Conservation (phyloP, 176 grass and related monocot species). For the Oryza punctata region DNA sequence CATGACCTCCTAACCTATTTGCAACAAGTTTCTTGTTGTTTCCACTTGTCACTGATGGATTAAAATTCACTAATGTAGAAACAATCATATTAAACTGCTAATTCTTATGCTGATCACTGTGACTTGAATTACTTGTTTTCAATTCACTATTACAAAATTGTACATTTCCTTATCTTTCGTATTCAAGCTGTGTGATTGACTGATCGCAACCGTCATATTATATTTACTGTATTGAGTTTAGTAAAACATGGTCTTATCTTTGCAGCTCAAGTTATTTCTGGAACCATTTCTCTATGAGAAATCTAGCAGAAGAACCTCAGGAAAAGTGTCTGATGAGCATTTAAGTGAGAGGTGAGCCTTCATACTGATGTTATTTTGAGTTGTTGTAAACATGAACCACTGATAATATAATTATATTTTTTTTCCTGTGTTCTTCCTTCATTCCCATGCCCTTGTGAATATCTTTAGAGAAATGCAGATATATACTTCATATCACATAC, state of each 20-base stretch:
- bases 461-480: not conserved
- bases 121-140: conserved; percentile 28
- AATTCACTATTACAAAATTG: conserved; percentile 31
- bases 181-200: not conserved
- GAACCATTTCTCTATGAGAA: conserved; percentile 83
- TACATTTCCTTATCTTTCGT: conserved; percentile 27
- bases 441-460: not conserved
- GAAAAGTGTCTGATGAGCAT: conserved; percentile 70
- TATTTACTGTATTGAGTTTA: not conserved
- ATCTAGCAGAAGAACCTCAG: conserved; percentile 46
- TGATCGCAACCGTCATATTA: not conserved
- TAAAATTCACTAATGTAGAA: conserved; percentile 16
- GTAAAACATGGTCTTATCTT: conserved; percentile 23
- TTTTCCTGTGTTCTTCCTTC: not conserved
- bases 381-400: not conserved
- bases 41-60: conserved; percentile 19
- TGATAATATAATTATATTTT: not conserved
- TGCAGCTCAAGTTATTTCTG: conserved; percentile 71
- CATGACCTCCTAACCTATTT: not conserved
- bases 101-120: not conserved
- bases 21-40: not conserved
- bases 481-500: not conserved
- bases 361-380: conserved; percentile 45
- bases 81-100: conserved; percentile 13
- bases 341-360: conserved; percentile 79